Conservation (phyloP, 2,329 filamentous ascomycete species). For the Phyllosticta ampelicida region DNA sequence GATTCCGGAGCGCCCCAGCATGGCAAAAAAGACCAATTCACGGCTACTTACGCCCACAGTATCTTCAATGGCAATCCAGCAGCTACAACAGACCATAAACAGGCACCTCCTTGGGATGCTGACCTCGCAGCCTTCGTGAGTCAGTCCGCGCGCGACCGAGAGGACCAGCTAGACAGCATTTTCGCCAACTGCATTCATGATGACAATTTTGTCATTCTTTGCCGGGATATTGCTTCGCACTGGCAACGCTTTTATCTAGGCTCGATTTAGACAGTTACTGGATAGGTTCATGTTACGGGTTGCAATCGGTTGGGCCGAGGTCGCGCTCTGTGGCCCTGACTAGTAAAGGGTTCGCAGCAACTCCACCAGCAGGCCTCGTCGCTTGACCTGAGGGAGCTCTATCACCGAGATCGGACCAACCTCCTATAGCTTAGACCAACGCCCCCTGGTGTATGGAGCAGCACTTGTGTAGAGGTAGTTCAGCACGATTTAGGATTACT, state of each 20-base stretch:
- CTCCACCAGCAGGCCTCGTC: too few species aligned
- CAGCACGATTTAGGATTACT: too few species aligned
- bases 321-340: too few species aligned
- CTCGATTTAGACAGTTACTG: neutral
- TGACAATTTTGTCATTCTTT: slow-evolving; percentile 39
- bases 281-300: too few species aligned
- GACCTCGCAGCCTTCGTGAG: slow-evolving; percentile 22
- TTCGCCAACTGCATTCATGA: slow-evolving; percentile 41
- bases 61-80: neutral
- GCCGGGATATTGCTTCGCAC: slow-evolving; percentile 38
- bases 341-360: too few species aligned
- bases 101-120: neutral
- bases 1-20: neutral
- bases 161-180: slow-evolving; percentile 37
- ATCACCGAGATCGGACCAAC: too few species aligned
- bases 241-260: slow-evolving; percentile 40
- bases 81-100: neutral
- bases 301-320: too few species aligned
- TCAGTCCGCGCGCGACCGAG: slow-evolving; percentile 31
- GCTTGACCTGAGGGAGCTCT: too few species aligned
- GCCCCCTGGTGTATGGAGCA: too few species aligned
- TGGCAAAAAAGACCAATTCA: neutral
- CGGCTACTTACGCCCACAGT: too few species aligned
- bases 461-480: too few species aligned
- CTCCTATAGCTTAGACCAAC: too few species aligned